Base-by-base conservation (phyloP, 352 stramenopile genomes). In the Phytophthora cryptogea region DNA sequence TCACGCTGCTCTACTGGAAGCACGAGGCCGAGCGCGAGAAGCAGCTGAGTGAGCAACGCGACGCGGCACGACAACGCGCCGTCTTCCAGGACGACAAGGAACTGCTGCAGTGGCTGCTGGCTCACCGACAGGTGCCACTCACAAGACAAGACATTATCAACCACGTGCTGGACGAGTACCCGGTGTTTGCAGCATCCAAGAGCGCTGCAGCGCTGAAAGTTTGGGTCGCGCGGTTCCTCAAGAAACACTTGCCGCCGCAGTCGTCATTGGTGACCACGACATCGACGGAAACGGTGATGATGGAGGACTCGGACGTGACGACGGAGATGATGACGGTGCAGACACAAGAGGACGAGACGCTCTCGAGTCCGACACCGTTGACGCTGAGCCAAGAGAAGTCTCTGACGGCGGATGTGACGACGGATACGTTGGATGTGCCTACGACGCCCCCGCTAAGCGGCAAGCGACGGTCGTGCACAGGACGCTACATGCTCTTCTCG, bases 401-500 rank as follows among this genome's bases (percentile, higher is more conserved):
- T 31, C 11, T 36, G 28, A 33, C 11, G 8, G 11, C 5, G 9
- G 31, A 52, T 8, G 13, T 8, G 13, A 44, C 54, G 6, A 54
- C 40, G 26, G 51, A 47, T 26, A 33, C 10, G 8, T 6, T 13
- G 1, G 31, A 33, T 40, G 17, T 27, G 6, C 36, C 60, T n/a
- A 58, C 32, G 43, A 10, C 26, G 1, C 20, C 20, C 20, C 82
- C 72, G 36, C 62, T 61, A 3, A 68, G 63, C 6, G 54, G 75
- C 3, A 91, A 89, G 40, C 68, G 78, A 9, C 75, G 73, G 4
- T 58, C 63, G 17, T 82, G 59, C 4, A 65, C 76, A 5, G 70
- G 78, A n/a, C 72, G 80, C 4, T 89, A 90, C 59, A 78, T 83
- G 48, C 64, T 88, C 7, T 80, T 89, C 55, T 90, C 80, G 37